Base-by-base conservation (phyloP, 2,329 filamentous ascomycete genomes). In the Fusarium nodosum region DNA sequence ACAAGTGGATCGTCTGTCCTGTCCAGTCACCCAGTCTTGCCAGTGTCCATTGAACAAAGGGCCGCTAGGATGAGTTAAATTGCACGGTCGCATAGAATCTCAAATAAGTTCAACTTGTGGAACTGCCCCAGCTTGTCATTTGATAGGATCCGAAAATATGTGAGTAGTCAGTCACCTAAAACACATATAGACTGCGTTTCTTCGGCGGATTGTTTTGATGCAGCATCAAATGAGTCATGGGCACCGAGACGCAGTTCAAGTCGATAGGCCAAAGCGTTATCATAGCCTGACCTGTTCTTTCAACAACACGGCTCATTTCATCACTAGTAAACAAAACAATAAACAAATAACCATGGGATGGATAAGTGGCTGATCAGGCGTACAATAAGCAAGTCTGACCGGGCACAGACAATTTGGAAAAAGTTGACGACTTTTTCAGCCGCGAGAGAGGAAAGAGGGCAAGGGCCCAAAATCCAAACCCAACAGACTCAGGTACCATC, bases 81-180 rank as follows among this genome's bases (percentile, higher is more conserved):
- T 62, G 65, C 64, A 69, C 50, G 45, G 56, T 55, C 34, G 53
- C 70, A 72, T 67, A 48, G 54, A 72, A 59, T 56, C 61, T 52
- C 41, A 58, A 64, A 70, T 59, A 59, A 68, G 67, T 70, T 73
- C 68, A 66, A 55, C 62, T 58, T 58, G 67, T 73, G 65, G 69
- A 58, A 64, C 72, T 59, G 54, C 60, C 30, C 67, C 41, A 60
- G 62, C 57, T 69, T 59, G 51, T 67, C 62, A 56, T 66, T 72
- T 72, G 64, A 60, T 60, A 57, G 64, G 60, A 66, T 58, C 58
- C 58, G 66, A 59, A 50, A 64, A 64, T 58, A 48, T 42, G 38
- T 41, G 38, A 58, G 53, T 33, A 34, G 50, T 60, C 28, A 38
- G 50, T 60, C 28, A 38, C 28, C 42, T 34, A 45, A 53, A 45